Conservation (phyloP, 2,329 filamentous ascomycete species). For the Calonectria fujianensis region DNA sequence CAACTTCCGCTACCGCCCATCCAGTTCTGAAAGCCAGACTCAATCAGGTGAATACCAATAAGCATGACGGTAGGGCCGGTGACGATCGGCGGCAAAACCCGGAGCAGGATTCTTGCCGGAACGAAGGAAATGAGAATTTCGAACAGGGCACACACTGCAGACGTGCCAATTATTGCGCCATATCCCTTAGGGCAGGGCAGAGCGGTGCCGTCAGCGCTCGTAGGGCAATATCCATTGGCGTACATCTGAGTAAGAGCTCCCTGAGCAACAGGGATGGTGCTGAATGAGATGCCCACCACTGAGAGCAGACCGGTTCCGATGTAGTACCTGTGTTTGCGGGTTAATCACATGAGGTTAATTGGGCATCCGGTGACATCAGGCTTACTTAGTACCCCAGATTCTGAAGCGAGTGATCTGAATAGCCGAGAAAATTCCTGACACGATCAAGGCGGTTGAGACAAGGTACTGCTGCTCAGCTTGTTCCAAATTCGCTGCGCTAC, state of each 20-base stretch:
- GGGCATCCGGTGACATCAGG: slow-evolving; percentile 18
- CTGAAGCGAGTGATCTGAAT: slow-evolving; percentile 87
- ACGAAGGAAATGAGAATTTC: slow-evolving; percentile 86
- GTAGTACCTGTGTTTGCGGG: slow-evolving; percentile 74
- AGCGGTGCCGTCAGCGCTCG: slow-evolving; percentile 75
- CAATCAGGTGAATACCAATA: slow-evolving; percentile 84
- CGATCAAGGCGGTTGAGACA: slow-evolving; percentile 86
- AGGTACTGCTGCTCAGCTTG: slow-evolving; percentile 81
- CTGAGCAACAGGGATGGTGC: slow-evolving; percentile 66
- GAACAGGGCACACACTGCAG: slow-evolving; percentile 78
- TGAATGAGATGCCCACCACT: slow-evolving; percentile 78
- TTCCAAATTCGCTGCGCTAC: slow-evolving; percentile 78
- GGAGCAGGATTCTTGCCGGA: slow-evolving; percentile 79
- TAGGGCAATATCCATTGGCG: slow-evolving; percentile 79
- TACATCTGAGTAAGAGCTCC: slow-evolving; percentile 88
- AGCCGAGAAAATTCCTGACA: slow-evolving; percentile 83
- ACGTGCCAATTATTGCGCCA: slow-evolving; percentile 82
- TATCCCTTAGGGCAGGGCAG: slow-evolving; percentile 86
- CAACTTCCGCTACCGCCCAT: slow-evolving; percentile 82
- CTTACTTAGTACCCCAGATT: slow-evolving; percentile 78
- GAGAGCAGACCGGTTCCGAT: slow-evolving; percentile 87
- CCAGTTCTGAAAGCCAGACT: slow-evolving; percentile 85
- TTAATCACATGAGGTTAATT: background rate
- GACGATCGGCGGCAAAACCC: slow-evolving; percentile 86
- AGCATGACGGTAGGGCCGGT: slow-evolving; percentile 82